Percentiles rank a stretch among this genome's conserved stretches.
phyloP scores from a whole-genome alignment of 2,329 filamentous ascomycete genomes.

The Aureobasidium sp. region DNA sequence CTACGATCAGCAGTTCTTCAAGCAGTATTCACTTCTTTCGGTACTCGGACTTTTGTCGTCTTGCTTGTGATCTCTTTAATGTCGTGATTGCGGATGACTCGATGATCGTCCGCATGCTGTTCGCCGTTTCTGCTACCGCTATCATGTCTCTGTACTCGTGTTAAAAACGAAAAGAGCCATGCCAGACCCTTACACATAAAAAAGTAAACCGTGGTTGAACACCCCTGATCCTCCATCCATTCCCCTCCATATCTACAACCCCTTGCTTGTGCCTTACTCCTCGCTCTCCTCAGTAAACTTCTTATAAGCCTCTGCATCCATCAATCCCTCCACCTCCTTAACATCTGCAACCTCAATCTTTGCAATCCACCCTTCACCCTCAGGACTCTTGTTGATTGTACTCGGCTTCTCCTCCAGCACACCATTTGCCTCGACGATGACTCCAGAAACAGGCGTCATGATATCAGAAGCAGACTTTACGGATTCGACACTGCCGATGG shows the following conservation, averaged over 20 bases:
- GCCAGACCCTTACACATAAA: not conserved
- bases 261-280: not conserved
- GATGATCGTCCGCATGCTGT: not conserved
- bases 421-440: conserved; percentile 64
- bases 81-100: not conserved
- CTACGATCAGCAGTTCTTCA: not conserved
- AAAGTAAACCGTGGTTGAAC: not conserved
- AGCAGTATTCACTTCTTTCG: no score
- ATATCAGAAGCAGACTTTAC: conserved; percentile 99
- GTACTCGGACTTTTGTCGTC: not conserved
- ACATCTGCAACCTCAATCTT: conserved; percentile 69
- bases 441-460: conserved; percentile 76
- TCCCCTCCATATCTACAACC: not conserved
- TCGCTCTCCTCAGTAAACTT: conserved; percentile 52
- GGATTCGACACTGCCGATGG: conserved; percentile 90
- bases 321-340: conserved; percentile 63
- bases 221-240: not conserved
- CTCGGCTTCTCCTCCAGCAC: conserved; percentile 75
- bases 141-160: not conserved
- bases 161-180: not conserved
- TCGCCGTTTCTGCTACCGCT: not conserved
- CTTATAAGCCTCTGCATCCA: conserved; percentile 73
- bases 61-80: not conserved
- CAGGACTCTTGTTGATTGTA: conserved; percentile 82
- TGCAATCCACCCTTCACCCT: conserved; percentile 87